phyloP scores from a whole-genome alignment of 2,329 filamentous ascomycete genomes.

The Paracoccidioides lutzii region DNA sequence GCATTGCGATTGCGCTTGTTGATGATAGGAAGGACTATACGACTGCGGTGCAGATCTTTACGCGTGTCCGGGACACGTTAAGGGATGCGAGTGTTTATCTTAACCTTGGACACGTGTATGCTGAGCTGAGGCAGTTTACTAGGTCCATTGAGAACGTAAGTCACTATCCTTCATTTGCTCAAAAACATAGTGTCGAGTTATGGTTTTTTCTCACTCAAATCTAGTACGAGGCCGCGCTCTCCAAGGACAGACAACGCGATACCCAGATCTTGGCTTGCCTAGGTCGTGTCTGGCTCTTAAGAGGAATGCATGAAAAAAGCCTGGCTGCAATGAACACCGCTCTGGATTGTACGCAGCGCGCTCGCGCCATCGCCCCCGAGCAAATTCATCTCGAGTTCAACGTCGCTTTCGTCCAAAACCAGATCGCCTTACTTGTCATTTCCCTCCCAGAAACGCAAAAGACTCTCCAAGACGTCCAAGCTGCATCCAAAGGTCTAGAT shows the following conservation, averaged over 20 bases:
- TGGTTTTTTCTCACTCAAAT: conserved; percentile 12
- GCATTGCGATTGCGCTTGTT: conserved; percentile 82
- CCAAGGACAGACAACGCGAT: conserved; percentile 67
- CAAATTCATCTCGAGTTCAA: conserved; percentile 94
- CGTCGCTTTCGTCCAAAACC: conserved; percentile 92
- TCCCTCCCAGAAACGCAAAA: conserved; percentile 62
- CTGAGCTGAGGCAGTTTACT: conserved; percentile 76
- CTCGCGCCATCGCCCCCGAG: conserved; percentile 64
- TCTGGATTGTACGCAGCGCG: conserved; percentile 51
- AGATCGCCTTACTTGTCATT: conserved; percentile 73
- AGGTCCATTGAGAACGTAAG: conserved; percentile 73
- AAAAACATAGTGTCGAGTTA: not conserved
- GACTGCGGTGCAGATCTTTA: conserved; percentile 71
- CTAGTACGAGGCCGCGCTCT: conserved; percentile 70
- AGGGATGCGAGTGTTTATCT: conserved; percentile 79
- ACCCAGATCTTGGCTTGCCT: conserved; percentile 71
- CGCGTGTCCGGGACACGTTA: conserved; percentile 79
- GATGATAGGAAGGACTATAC: conserved; percentile 88
- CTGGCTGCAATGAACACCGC: conserved; percentile 50
- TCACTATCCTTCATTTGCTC: conserved; percentile 2
- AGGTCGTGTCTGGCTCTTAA: conserved; percentile 74
- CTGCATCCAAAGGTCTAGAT: conserved; percentile 67
- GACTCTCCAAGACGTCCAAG: conserved; percentile 65
- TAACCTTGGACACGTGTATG: conserved; percentile 87
- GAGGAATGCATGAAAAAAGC: conserved; percentile 56